phyloP scores from a whole-genome alignment of 2,329 filamentous ascomycete species.

The Berkeleyomyces basicola region DNA sequence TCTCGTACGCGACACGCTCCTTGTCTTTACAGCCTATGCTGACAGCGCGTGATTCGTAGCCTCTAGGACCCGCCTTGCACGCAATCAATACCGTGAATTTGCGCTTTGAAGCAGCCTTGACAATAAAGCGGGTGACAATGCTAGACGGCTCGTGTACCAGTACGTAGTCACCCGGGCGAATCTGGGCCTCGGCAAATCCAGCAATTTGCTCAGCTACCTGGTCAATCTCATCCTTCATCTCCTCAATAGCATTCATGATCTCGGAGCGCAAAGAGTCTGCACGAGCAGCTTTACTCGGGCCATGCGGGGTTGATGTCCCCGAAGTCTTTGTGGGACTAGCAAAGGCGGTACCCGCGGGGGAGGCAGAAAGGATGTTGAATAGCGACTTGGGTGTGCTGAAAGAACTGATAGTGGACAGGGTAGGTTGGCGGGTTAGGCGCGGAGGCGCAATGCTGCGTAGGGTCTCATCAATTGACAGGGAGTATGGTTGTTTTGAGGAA shows the following conservation, averaged over 20 bases:
- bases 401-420: slow-evolving; percentile 45
- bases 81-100: slow-evolving; percentile 84
- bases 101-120: slow-evolving; percentile 73
- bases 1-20: slow-evolving; percentile 24
- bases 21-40: slow-evolving; percentile 5
- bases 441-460: slow-evolving; percentile 13
- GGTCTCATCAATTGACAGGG: slow-evolving; percentile 15
- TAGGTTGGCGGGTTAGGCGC: slow-evolving; percentile 14
- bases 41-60: slow-evolving; percentile 21
- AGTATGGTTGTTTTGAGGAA: slow-evolving; percentile 13
- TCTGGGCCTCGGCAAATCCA: slow-evolving; percentile 72
- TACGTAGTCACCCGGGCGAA: slow-evolving; percentile 84
- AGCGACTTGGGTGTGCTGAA: slow-evolving; percentile 59
- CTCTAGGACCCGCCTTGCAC: slow-evolving; percentile 35
- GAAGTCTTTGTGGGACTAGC: slow-evolving; percentile 34
- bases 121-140: slow-evolving; percentile 77
- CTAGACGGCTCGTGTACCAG: slow-evolving; percentile 74
- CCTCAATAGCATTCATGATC: slow-evolving; percentile 82
- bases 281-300: slow-evolving; percentile 21
- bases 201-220: slow-evolving; percentile 90
- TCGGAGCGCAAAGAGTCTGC: slow-evolving; percentile 67
- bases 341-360: slow-evolving; percentile 44
- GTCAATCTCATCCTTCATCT: slow-evolving; percentile 88
- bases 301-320: slow-evolving; percentile 33
- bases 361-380: slow-evolving; percentile 54